A percentile compares a stretch with the other conserved stretches of the same genome.
phyloP scores from a whole-genome alignment of 345 rosid genomes.

The Eucalyptus sp. region DNA sequence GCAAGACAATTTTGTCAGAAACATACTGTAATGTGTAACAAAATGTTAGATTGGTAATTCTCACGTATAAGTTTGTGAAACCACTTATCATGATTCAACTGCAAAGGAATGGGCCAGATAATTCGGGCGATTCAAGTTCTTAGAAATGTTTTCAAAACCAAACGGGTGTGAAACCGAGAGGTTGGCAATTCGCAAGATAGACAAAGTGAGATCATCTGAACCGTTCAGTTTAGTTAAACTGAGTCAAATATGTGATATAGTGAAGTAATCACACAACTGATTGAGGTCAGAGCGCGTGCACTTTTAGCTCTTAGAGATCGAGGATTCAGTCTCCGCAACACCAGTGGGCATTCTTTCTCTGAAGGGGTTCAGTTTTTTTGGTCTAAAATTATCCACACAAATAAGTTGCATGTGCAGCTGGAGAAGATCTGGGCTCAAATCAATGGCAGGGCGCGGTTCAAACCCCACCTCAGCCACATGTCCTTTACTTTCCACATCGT shows the following conservation, averaged over 20 bases:
- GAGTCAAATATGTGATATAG: neutral
- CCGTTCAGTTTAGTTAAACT: neutral
- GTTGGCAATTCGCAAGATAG: neutral
- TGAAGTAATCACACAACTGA: neutral
- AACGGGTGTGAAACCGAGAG: rapidly evolving
- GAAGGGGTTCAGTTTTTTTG: neutral
- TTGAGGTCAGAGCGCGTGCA: neutral
- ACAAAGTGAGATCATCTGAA: neutral
- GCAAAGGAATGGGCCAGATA: neutral
- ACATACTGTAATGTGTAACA: rapidly evolving
- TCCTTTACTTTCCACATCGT: neutral
- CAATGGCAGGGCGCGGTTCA: neutral
- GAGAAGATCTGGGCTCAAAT: neutral
- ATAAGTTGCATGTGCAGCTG: neutral
- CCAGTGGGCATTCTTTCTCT: neutral
- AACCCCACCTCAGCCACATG: neutral
- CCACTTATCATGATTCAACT: neutral
- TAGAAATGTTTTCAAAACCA: neutral
- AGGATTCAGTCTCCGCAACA: neutral
- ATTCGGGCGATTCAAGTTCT: neutral
- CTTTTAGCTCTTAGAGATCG: neutral
- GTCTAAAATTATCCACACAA: neutral
- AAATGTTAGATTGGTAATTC: neutral
- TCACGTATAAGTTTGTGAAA: neutral
- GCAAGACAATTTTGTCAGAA: neutral